Conservation (phyloP, 2,329 filamentous ascomycete genomes). For the Microdochium paspali region DNA sequence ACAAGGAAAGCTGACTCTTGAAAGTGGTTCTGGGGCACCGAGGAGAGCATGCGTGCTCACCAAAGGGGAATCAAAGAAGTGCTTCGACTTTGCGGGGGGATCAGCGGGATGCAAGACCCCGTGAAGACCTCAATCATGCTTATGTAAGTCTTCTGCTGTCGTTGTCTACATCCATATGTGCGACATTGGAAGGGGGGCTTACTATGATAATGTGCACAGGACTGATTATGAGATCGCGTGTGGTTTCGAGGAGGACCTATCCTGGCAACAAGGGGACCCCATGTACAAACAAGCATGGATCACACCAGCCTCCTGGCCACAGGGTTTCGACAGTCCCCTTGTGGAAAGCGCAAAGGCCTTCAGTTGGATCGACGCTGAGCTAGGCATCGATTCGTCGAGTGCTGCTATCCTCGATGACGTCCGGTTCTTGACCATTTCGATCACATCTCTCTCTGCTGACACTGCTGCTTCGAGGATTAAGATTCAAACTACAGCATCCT, state of each 20-base stretch:
- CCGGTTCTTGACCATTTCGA: constrained; percentile 14
- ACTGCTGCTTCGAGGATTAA: constrained; percentile 3
- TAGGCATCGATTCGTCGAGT: constrained; percentile 8
- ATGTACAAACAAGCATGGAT: constrained; percentile 4
- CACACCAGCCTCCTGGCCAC: constrained; percentile 8
- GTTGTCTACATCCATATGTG: no score
- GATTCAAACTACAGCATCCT: constrained; percentile 11
- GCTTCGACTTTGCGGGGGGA: constrained; percentile 14
- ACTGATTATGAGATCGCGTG: constrained; percentile 20
- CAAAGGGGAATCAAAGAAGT: constrained; percentile 20
- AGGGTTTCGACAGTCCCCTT: constrained; percentile 14
- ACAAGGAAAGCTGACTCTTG: background rate
- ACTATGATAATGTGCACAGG: no score
- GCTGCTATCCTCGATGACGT: constrained; percentile 17
- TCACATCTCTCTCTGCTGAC: constrained; percentile 2
- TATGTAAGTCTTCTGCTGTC: constrained; percentile 2
- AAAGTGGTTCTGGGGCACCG: constrained; percentile 15
- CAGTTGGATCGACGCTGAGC: constrained; percentile 3
- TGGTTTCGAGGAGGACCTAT: constrained; percentile 17
- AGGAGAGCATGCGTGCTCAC: constrained; percentile 19
- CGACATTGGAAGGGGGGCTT: no score
- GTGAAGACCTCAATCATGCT: constrained; percentile 11
- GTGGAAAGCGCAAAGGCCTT: constrained; percentile 11
- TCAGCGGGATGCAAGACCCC: constrained; percentile 14
- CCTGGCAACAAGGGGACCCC: constrained; percentile 11